These are phyloP conservation scores for Panaeolus papilionaceus DNA, from an alignment of 768 basidiomycete species.

Conservation along the genomic window DNA sequence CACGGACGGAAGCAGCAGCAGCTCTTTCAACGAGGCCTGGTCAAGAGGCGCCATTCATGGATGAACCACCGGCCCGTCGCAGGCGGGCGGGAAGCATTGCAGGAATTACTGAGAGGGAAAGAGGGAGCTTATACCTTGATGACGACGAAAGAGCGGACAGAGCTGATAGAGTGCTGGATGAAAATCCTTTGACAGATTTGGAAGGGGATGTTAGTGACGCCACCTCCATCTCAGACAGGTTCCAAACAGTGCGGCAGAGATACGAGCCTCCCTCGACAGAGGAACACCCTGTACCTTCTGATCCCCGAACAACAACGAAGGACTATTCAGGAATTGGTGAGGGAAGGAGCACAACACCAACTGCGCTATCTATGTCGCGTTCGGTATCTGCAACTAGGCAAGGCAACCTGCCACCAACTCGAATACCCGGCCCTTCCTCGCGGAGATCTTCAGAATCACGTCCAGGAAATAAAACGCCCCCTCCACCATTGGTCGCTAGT, in stretches of 20 bases:
- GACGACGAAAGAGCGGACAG: constrained; percentile 51
- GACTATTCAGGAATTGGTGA: constrained; percentile 25
- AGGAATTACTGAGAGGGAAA: constrained; percentile 59
- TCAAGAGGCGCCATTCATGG: constrained; percentile 28
- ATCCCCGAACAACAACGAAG: constrained; percentile 8
- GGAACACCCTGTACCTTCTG: constrained; percentile 9
- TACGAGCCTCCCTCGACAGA: constrained; percentile 15
- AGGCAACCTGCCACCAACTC: constrained; percentile 37
- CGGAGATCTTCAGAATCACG: constrained; percentile 55
- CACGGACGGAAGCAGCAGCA: neutral
- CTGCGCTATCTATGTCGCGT: constrained; percentile 36
- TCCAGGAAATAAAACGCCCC: constrained; percentile 48
- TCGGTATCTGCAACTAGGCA: constrained; percentile 35
- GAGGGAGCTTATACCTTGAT: constrained; percentile 74
- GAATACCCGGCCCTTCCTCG: constrained; percentile 48
- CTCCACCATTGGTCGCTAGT: constrained; percentile 21
- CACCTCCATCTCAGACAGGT: constrained; percentile 17
- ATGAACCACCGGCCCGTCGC: constrained; percentile 40
- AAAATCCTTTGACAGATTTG: constrained; percentile 76
- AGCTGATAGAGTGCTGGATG: constrained; percentile 70
- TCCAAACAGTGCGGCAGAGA: constrained; percentile 3
- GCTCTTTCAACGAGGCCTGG: constrained; percentile 21
- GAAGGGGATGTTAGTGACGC: constrained; percentile 43
- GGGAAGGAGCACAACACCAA: constrained; percentile 50
- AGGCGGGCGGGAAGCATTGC: constrained; percentile 73